Evolutionary conservation across 352 stramenopile genomes (phyloP).

Genomic region (Aphanomyces cochlioides): DNA sequence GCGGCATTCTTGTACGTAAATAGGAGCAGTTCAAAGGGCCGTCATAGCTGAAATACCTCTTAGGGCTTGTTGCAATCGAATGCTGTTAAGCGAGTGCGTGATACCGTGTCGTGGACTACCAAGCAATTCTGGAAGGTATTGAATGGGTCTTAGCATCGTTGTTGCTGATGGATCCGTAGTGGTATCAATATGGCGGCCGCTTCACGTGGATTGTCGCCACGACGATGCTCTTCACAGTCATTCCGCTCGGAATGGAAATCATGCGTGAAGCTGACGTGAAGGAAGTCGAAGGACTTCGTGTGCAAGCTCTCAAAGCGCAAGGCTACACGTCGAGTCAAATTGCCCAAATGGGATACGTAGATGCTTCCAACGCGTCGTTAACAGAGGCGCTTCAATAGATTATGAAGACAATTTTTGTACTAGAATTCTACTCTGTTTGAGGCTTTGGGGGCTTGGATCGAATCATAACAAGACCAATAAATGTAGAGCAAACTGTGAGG

Average conservation of each 20-base stretch:
- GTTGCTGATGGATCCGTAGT: constrained; percentile 34
- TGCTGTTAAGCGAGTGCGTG: constrained; percentile 45
- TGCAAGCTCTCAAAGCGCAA: constrained; percentile 40
- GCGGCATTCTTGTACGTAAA: not conserved
- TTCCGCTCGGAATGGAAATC: constrained; percentile 83
- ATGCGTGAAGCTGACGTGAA: constrained; percentile 27
- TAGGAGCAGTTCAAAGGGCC: not conserved
- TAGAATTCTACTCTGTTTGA: constrained; percentile 44
- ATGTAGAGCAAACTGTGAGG: constrained; percentile 76
- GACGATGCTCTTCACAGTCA: constrained; percentile 78
- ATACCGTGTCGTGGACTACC: constrained; percentile 8
- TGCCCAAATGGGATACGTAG: constrained; percentile 78
- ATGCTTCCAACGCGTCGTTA: constrained; percentile 43
- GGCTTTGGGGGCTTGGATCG: constrained; percentile 61
- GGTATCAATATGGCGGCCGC: constrained; percentile 53
- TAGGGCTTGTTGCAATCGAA: constrained; percentile 17
- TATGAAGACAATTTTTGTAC: constrained; percentile 38
- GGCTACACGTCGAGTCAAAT: constrained; percentile 83
- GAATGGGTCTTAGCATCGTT: not conserved
- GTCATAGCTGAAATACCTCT: not conserved
- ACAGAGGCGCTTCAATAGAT: constrained; percentile 40
- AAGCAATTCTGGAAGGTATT: constrained; percentile 16
- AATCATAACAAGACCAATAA: constrained; percentile 89
- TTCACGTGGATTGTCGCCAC: constrained; percentile 82
- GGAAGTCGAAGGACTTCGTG: constrained; percentile 13